Conservation (phyloP, 2,329 filamentous ascomycete species). For the Teratosphaeria epicoccoides region DNA sequence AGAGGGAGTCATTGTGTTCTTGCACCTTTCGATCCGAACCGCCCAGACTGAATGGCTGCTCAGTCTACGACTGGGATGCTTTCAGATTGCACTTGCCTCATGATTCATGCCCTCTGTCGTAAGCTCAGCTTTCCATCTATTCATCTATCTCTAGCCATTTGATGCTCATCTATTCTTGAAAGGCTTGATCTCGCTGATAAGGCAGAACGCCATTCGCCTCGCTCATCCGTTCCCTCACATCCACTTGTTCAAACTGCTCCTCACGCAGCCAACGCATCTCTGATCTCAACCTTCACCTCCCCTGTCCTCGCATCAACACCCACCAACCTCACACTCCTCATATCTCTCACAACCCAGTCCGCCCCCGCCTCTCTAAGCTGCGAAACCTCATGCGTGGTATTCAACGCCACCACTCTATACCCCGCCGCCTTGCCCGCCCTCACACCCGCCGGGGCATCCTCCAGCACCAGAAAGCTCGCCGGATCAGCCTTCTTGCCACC, state of each 20-base stretch:
- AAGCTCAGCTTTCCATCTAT: no score
- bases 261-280: conserved; percentile 42
- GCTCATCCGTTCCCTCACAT: background rate
- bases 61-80: no score
- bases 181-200: no score
- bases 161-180: no score
- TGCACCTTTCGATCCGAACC: no score
- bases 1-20: no score
- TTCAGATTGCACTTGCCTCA: no score
- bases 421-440: conserved; percentile 73
- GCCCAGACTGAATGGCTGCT: no score
- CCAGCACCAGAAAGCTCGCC: conserved; percentile 59
- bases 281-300: conserved; percentile 57
- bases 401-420: conserved; percentile 72
- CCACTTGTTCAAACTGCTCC: no score
- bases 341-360: conserved; percentile 76
- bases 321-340: conserved; percentile 59
- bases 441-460: conserved; percentile 83
- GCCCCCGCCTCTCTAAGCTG: conserved; percentile 66
- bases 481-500: conserved; percentile 4
- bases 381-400: conserved; percentile 68
- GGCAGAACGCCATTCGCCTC: no score
- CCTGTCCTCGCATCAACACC: conserved; percentile 45
- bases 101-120: no score
- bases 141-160: no score